These are phyloP conservation scores for Mediolabrus comicus DNA, from an alignment of 108 stramenopile species.

Conservation along the genomic window DNA sequence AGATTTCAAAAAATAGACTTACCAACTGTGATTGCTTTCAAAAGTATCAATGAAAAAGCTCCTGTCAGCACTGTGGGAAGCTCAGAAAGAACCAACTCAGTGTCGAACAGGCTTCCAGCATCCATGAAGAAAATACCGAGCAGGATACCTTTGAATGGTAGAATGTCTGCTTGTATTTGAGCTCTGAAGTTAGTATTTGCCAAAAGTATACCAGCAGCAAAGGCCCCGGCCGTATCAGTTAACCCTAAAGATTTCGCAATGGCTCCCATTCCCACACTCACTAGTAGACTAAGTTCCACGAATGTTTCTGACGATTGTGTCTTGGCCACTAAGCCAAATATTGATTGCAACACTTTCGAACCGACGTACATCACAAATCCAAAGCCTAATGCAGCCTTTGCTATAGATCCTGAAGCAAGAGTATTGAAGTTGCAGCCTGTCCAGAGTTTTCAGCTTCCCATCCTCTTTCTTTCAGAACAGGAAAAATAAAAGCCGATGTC, in stretches of 20 bases:
- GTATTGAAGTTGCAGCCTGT: conserved; percentile 60
- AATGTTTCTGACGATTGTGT: conserved; percentile 73
- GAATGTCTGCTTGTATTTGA: conserved; percentile 77
- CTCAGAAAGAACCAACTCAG: conserved; percentile 51
- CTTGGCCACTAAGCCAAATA: conserved; percentile 56
- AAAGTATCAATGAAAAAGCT: conserved; percentile 40
- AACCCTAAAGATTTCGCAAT: conserved; percentile 63
- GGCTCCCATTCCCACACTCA: conserved; percentile 67
- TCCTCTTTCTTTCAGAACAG: conserved; percentile 64
- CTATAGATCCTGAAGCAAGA: conserved; percentile 73
- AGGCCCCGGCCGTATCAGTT: conserved; percentile 74
- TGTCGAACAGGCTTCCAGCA: conserved; percentile 68
- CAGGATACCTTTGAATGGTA: conserved; percentile 75
- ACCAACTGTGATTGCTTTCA: conserved; percentile 48
- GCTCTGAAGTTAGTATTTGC: conserved; percentile 76
- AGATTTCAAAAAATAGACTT: neutral
- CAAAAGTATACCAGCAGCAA: conserved; percentile 80
- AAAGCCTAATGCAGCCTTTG: conserved; percentile 73
- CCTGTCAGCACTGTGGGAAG: conserved; percentile 62
- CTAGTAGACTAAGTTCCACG: conserved; percentile 66
- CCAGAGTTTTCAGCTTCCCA: conserved; percentile 66
- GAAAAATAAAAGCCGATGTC: conserved; percentile 76
- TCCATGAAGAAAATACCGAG: conserved; percentile 81
- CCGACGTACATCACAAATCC: conserved; percentile 58
- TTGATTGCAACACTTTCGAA: conserved; percentile 39